phyloP scores from a whole-genome alignment of 495 filamentous ascomycete species.

The Thozetella sp. region DNA sequence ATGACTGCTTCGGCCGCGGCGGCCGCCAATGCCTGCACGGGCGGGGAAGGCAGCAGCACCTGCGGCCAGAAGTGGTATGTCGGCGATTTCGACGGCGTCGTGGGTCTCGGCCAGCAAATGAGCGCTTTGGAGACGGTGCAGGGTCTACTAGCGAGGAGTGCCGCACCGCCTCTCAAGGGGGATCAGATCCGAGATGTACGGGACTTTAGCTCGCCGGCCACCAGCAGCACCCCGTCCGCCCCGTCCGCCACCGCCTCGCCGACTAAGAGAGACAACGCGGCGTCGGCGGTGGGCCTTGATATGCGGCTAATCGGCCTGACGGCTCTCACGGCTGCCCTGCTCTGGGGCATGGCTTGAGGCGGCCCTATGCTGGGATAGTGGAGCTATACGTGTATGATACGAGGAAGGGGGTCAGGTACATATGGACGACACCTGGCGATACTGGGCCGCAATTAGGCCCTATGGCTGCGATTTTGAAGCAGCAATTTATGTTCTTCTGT shows the following conservation, averaged over 20 bases:
- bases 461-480: not conserved
- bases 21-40: constrained; percentile 67
- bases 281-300: not conserved
- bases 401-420: too few relatives aligned
- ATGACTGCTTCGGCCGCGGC: constrained; percentile 62
- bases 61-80: constrained; percentile 76
- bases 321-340: not conserved
- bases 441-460: too few relatives aligned
- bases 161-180: constrained; percentile 34
- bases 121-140: constrained; percentile 70
- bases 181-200: constrained; percentile 42
- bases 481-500: not conserved
- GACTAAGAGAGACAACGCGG: constrained; percentile 11
- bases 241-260: constrained; percentile 8
- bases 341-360: constrained; percentile 8
- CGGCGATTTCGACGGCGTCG: constrained; percentile 58
- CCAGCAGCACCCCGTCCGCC: constrained; percentile 1
- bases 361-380: too few relatives aligned
- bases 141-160: constrained; percentile 46
- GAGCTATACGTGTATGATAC: too few relatives aligned
- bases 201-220: constrained; percentile 9
- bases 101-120: constrained; percentile 72
- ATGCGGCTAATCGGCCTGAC: constrained; percentile 7
- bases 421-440: too few relatives aligned
- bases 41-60: constrained; percentile 51